Conservation (phyloP, 371 early-diverging fungal genomes). For the Apophysomyces elegans region DNA sequence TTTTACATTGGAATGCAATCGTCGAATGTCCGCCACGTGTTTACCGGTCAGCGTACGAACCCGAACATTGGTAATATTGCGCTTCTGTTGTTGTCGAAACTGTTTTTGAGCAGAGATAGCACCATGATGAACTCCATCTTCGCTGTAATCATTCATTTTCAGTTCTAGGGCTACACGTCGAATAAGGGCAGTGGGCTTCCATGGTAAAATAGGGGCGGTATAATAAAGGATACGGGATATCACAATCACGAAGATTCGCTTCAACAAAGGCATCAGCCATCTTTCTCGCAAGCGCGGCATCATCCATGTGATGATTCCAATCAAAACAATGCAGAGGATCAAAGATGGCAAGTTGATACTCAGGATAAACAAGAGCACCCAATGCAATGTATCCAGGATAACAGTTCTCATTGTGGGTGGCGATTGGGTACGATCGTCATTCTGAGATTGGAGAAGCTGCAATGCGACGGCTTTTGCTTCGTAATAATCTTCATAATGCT, state of each 20-base stretch:
- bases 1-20: conserved; percentile 23
- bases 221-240: conserved; percentile 12
- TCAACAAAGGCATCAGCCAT: conserved; percentile 33
- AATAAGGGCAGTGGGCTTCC: conserved; percentile 13
- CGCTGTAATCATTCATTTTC: conserved; percentile 30
- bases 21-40: conserved; percentile 37
- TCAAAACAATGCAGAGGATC: conserved; percentile 28
- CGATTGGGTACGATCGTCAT: neutral
- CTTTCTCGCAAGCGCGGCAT: conserved; percentile 30
- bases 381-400: conserved; percentile 8
- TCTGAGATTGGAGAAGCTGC: conserved; percentile 2
- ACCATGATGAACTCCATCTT: conserved; percentile 41
- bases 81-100: conserved; percentile 29
- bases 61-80: conserved; percentile 25
- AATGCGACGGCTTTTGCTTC: conserved; percentile 1
- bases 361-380: conserved; percentile 7
- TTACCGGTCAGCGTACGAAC: conserved; percentile 39
- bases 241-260: conserved; percentile 17
- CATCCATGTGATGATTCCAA: conserved; percentile 38
- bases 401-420: conserved; percentile 16
- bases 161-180: conserved; percentile 16
- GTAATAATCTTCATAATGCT: conserved; percentile 22
- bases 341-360: conserved; percentile 36
- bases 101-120: conserved; percentile 42
- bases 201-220: conserved; percentile 14